Base-by-base conservation (phyloP, 805 yeast genomes). In the Metschnikowia amazonensis region DNA sequence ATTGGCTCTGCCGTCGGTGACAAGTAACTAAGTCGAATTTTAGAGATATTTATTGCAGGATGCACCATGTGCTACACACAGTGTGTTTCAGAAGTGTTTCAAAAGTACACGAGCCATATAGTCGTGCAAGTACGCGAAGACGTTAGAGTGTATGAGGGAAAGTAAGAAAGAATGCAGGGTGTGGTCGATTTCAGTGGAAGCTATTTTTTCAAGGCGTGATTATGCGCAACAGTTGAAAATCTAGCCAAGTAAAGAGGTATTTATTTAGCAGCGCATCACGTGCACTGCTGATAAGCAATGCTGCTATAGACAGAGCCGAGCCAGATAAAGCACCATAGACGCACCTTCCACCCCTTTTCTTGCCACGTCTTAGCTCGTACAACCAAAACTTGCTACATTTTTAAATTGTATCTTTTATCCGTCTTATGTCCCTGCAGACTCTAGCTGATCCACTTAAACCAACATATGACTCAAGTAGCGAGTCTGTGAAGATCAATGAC, bases 241-340 rank as follows among this genome's bases (percentile, higher is more conserved):
- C 6, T 9, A 33, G 14, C 16, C n/a, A n/a, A n/a, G n/a, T n/a
- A n/a, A n/a, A n/a, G n/a, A n/a, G n/a, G n/a, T n/a, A n/a, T n/a
- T n/a, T 10, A 11, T 17, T 17, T 32, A 18, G 35, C 14, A 17
- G 35, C 28, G 29, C 38, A 6, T 24, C 28, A 35, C 38, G 38
- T 16, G 38, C n/a, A 17, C 38, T 10, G 28, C 18, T 14, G 38
- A 35, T 35, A 35, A 35, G 38, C 38, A 35, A 35, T 18, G 27
- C 25, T 33, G 25, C 16, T 21, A 8, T 13, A 13, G 20, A n/a
- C 29, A 9, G 9, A n/a, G 18, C 5, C 20, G 29, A 14, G 28
- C 38, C 14, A 23, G 13, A 35, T 35, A 35, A 23, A 24, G n/a
- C 38, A 20, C 16, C 20, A 9, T 3, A 20, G 20, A 4, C 38